These are phyloP conservation scores for Cryptosporidium ryanae DNA, from an alignment of 169 alveolate species.

Conservation along the genomic window DNA sequence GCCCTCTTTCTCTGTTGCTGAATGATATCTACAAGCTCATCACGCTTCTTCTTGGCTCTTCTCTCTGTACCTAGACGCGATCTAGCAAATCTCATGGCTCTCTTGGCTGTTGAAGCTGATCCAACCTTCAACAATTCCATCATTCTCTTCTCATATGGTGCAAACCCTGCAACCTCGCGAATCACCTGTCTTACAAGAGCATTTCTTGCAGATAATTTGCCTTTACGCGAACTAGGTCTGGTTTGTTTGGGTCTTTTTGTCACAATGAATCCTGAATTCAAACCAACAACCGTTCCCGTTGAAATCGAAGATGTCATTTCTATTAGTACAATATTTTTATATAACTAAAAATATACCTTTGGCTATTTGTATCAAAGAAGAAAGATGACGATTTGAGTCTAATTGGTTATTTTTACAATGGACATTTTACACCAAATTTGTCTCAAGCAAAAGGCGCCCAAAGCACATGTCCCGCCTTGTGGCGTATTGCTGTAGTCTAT, in stretches of 20 bases:
- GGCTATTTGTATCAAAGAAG: no score
- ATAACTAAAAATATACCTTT: neutral
- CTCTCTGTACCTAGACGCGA: conserved; percentile 98
- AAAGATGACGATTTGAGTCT: neutral
- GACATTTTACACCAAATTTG: neutral
- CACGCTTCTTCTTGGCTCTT: conserved; percentile 97
- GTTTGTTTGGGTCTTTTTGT: conserved; percentile 82
- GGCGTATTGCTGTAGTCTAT: neutral
- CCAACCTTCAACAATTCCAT: conserved; percentile 98
- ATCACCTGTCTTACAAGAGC: conserved; percentile 92
- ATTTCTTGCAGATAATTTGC: conserved; percentile 90
- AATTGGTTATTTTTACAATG: neutral
- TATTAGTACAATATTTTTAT: neutral
- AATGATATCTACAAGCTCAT: conserved; percentile 90
- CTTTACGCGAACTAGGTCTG: conserved; percentile 89
- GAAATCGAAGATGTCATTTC: conserved; percentile 43
- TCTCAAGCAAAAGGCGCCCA: conserved; percentile 12
- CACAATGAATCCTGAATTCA: conserved; percentile 86
- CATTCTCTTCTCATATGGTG: conserved; percentile 98
- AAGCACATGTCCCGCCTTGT: neutral
- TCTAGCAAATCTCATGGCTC: conserved; percentile 98
- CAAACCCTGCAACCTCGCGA: conserved; percentile 97
- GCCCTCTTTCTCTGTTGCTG: conserved; percentile 90
- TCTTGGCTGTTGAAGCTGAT: conserved; percentile 95
- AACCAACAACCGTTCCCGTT: conserved; percentile 78